These are phyloP conservation scores for Russula earlei DNA, from an alignment of 768 basidiomycete genomes.

Conservation along the genomic window DNA sequence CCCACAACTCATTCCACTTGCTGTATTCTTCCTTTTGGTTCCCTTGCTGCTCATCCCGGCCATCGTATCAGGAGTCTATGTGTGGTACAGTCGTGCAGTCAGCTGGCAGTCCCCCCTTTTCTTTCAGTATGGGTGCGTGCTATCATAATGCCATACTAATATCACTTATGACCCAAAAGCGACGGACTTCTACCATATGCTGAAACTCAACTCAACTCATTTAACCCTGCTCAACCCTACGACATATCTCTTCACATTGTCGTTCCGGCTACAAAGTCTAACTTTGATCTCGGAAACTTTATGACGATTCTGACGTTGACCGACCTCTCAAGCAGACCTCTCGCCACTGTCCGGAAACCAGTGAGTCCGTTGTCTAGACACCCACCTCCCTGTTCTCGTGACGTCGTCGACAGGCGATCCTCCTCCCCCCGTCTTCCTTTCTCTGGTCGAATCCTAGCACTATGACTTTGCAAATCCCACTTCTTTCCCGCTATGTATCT, in stretches of 20 bases:
- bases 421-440: conserved; percentile 34
- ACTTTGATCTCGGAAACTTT: conserved; percentile 74
- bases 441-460: conserved; percentile 34
- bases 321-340: conserved; percentile 52
- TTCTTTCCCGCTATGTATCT: conserved; percentile 47
- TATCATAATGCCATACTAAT: not conserved
- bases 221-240: conserved; percentile 60
- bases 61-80: conserved; percentile 56
- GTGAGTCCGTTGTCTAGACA: conserved; percentile 34
- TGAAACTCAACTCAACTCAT: conserved; percentile 37
- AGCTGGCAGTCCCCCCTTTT: conserved; percentile 62
- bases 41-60: conserved; percentile 57
- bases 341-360: conserved; percentile 51
- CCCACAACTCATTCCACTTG: conserved; percentile 55
- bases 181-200: conserved; percentile 61
- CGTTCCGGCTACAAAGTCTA: conserved; percentile 57
- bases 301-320: conserved; percentile 61
- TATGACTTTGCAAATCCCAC: conserved; percentile 42
- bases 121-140: conserved; percentile 71
- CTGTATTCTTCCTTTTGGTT: conserved; percentile 50
- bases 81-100: conserved; percentile 64
- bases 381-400: not conserved
- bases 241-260: conserved; percentile 58
- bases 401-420: conserved; percentile 42
- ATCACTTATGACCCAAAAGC: conserved; percentile 29